Conservation (phyloP, 192 early-diverging fungal genomes). For the Paraglomus brasilianum region DNA sequence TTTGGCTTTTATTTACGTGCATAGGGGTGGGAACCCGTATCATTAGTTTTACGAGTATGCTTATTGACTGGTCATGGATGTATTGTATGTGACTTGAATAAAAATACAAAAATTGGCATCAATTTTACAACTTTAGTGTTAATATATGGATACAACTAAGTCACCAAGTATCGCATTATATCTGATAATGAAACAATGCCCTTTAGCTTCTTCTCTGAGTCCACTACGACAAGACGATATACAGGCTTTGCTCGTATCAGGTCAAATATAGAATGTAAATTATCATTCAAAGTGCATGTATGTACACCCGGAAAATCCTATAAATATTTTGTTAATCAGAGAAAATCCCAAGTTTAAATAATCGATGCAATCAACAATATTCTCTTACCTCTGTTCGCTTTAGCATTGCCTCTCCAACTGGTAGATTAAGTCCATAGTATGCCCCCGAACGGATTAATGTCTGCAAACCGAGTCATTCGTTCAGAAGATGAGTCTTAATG, state of each 20-base stretch:
- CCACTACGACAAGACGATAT: constrained; percentile 89
- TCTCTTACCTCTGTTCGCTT: constrained; percentile 70
- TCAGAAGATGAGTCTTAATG: constrained; percentile 11
- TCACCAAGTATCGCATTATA: constrained; percentile 65
- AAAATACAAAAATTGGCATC: not conserved
- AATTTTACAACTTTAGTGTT: not conserved
- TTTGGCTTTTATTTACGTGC: not conserved
- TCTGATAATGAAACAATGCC: constrained; percentile 88
- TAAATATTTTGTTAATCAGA: not conserved
- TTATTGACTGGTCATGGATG: not conserved
- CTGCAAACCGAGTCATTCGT: constrained; percentile 36
- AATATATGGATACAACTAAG: constrained; percentile 2
- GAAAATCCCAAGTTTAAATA: too few relatives aligned
- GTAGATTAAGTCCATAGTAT: constrained; percentile 79
- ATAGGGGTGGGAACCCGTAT: not conserved
- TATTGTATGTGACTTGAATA: not conserved
- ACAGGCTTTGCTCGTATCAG: constrained; percentile 84
- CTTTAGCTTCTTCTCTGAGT: constrained; percentile 73
- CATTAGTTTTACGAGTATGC: too few relatives aligned
- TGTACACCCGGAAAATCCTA: constrained; percentile 93
- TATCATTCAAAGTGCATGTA: constrained; percentile 84
- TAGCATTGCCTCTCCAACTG: constrained; percentile 81
- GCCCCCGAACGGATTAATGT: constrained; percentile 65
- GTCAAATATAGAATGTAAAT: constrained; percentile 83
- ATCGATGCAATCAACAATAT: not conserved